Evolutionary conservation across 768 basidiomycete species (phyloP), one percentile per base, ranked within the genome.

Genomic region (Boletus speciosus): DNA sequence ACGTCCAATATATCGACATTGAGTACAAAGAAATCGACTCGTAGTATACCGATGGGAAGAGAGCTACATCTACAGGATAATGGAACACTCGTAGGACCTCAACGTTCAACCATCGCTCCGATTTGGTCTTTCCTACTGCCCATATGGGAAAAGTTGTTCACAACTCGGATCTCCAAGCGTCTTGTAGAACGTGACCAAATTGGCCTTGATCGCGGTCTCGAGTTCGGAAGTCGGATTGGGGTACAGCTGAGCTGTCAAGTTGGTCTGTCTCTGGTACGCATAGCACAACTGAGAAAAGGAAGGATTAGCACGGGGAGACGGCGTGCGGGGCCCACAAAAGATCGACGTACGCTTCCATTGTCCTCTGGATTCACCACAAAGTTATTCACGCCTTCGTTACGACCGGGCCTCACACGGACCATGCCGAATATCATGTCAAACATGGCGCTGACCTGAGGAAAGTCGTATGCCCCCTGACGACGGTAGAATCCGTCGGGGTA

Each of bases 401-500:
- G 45, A n/a, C 64, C 65, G 0, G 64, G 59, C 9, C 1, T 9
- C 14, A 66, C 57, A 2, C 51, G 3, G 10, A 67, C 34, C 36
- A 48, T 8, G 0, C 15, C 0, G 11, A 40, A 51, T 11, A 61
- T 19, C 44, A 25, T 16, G 25, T 1, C 2, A 11, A 55, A 66
- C 38, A 64, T 37, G 32, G 2, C 5, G 23, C 6, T 2, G 51
- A 65, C 14, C 46, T 61, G 14, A 9, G 5, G 0, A 32, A 57
- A 45, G 46, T 48, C 59, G 27, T 61, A 67, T 5, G 62, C 35
- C 0, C 11, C 56, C 19, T 66, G 46, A 15, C 64, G 65, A 25
- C 62, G 64, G 3, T 45, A 54, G 50, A 66, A 66, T 4, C 61
- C 64, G 0, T 63, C 46, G 35, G 64, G 64, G 34, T 50, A 66